Base-by-base conservation (phyloP, 495 filamentous ascomycete genomes). In the Clavariopsis aquatica region DNA sequence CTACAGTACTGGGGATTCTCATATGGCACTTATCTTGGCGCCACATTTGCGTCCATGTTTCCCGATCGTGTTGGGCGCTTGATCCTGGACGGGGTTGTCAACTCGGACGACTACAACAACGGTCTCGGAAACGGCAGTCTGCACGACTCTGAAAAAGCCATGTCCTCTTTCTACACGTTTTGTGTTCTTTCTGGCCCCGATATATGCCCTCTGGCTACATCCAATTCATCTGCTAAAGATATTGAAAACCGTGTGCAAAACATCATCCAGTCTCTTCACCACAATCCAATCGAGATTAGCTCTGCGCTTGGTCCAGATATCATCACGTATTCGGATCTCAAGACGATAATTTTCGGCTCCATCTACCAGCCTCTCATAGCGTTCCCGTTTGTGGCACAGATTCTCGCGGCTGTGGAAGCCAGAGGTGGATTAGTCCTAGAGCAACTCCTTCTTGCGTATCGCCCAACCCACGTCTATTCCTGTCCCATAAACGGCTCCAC, bases 301-400 rank as follows among this genome's bases (percentile, higher is more conserved):
- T 68, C 73, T 13, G 57, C 62, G 1, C 49, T 66, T 19, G 67
- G 29, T 10, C 71, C 74, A 19, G 71, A 77, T 41, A 57, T 76
- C 19, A 62, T 77, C 22, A 71, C 72, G 17, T 73, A 61, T 54
- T 71, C 69, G 55, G 75, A 75, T 49, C 23, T 74, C 7, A 65
- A 69, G 36, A 31, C 15, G 17, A 10, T 73, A 29, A 73, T 87
- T 12, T 80, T 84, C 29, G 63, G 62, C 0, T 62, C 77, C 5
- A 69, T 88, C 12, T 92, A 92, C 64, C 75, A 79, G 29, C 89
- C 89, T 0, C 67, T 88, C n/a, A 49, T 72, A 20, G 74, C 75
- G 36, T 91, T 90, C 72, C 80, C 80, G 0, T 67, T 76, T 1
- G 69, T 90, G 0, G 87, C 88, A 9, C 57, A 74, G 7, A 68